Evolutionary conservation across 441 rosid genomes (phyloP), one percentile per base, ranked within the genome.

Genomic region (Adansonia gregorii): DNA sequence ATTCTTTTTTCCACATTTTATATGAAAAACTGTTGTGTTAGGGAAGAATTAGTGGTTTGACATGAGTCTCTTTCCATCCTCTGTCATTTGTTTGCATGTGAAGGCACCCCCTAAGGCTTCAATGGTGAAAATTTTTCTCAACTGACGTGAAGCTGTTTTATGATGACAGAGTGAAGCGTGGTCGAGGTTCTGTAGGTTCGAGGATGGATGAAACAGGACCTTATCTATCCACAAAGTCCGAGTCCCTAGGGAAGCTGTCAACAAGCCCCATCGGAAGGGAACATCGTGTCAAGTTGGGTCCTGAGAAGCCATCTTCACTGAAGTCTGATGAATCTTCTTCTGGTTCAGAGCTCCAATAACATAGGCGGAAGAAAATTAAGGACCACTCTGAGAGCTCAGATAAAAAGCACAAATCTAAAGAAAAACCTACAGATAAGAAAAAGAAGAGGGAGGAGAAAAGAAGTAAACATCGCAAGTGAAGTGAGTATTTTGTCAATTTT

Each of bases 121-220:
- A 49, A 2, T 48, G 58, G 58, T 67, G 31, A 65, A 15, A 14
- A 31, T 5, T 7, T 8, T n/a, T 58, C 43, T 35, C 6, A 58
- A 51, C 54, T 67, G 68, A 79, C 43, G 22, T 41, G 35, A 4
- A 67, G 46, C 22, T 20, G 78, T 77, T 74, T 81, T 14, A 31
- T 75, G 39, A 68, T 85, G 58, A 75, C 87, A 93, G 99, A 87
- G 87, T 85, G 73, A 94, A 95, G 86, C 96, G 97, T 1, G 97
- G 99, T 12, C 87, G 95, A 85, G 97, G 98, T 78, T 89, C 92
- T n/a, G 79, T 94, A 41, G 99, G 99, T 78, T 89, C 97, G 4
- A 92, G 91, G 86, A 94, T 95, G 98, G 97, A 94, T 70, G 99
- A 94, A 83, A 85, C 94, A 45, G 89, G 90, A 8, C 93, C 94